Percentiles rank a stretch among this genome's conserved stretches.
Conservation (phyloP, 176 grass and related monocot species). For the Aegilops speltoides region DNA sequence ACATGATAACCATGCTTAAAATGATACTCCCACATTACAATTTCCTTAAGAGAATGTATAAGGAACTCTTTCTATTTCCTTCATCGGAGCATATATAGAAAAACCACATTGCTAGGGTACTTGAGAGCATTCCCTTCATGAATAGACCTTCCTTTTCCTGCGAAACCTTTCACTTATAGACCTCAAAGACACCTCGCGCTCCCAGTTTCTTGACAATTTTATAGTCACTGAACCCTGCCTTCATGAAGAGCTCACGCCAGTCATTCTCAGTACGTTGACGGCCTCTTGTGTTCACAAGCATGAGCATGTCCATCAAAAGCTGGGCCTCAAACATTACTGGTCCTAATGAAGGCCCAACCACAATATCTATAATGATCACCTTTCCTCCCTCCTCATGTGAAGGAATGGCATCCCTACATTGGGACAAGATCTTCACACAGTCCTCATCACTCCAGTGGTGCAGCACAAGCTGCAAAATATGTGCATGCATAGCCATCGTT, state of each 20-base stretch:
- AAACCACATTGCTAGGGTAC: neutral
- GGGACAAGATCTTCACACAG: slow-evolving; percentile 34
- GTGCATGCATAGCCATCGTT: neutral
- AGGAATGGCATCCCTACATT: slow-evolving; percentile 39
- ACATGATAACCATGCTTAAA: too few relatives aligned
- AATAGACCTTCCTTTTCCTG: neutral
- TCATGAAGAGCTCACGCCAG: slow-evolving; percentile 26
- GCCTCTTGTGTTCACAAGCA: slow-evolving; percentile 27
- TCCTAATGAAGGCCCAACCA: neutral
- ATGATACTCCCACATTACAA: too few relatives aligned
- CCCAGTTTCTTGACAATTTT: slow-evolving; percentile 17
- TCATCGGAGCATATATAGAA: neutral
- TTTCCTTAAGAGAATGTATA: neutral
- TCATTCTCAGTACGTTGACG: slow-evolving; percentile 39
- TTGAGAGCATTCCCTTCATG: neutral
- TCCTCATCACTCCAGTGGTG: slow-evolving; percentile 42
- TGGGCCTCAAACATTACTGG: slow-evolving; percentile 23
- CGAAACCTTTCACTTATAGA: neutral
- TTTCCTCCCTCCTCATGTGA: slow-evolving; percentile 27
- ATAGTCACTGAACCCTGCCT: slow-evolving; percentile 41
- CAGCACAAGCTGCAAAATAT: slow-evolving; percentile 20
- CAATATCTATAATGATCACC: slow-evolving; percentile 42
- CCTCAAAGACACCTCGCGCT: slow-evolving; percentile 5
- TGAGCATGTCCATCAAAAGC: slow-evolving; percentile 30
- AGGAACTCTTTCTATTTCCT: neutral